Conservation (phyloP, 108 stramenopile species). For the Aurantiochytrium sp. region DNA sequence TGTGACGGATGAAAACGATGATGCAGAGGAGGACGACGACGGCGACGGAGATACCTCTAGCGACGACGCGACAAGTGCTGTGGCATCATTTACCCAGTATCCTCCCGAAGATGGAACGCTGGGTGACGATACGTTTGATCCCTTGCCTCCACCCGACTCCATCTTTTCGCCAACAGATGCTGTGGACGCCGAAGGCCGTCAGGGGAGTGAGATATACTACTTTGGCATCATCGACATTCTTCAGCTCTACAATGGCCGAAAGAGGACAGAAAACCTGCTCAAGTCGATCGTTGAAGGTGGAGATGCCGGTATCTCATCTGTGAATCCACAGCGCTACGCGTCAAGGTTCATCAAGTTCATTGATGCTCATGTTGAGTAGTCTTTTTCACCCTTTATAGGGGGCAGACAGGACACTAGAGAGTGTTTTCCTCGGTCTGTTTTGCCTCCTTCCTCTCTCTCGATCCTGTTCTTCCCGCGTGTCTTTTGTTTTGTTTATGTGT, state of each 20-base stretch:
- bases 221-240: conserved; percentile 94
- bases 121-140: background rate
- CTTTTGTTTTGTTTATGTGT: too few species aligned
- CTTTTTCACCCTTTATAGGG: too few species aligned
- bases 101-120: too few species aligned
- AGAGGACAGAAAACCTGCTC: conserved; percentile 60
- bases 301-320: conserved; percentile 29
- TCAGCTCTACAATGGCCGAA: conserved; percentile 84
- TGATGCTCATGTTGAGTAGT: background rate
- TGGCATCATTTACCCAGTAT: background rate
- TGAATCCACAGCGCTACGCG: conserved; percentile 41
- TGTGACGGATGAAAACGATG: background rate
- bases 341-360: conserved; percentile 49
- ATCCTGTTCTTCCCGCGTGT: too few species aligned
- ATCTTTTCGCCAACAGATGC: background rate
- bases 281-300: conserved; percentile 34
- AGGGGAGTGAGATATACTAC: conserved; percentile 46
- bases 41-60: background rate
- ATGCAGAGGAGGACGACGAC: background rate
- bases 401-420: too few species aligned
- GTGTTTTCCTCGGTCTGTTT: too few species aligned
- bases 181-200: background rate
- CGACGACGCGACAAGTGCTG: background rate
- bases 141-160: background rate
- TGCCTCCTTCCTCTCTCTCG: too few species aligned